Conservation (phyloP, 2,329 filamentous ascomycete genomes). For the Cladosporium cucumerinum region DNA sequence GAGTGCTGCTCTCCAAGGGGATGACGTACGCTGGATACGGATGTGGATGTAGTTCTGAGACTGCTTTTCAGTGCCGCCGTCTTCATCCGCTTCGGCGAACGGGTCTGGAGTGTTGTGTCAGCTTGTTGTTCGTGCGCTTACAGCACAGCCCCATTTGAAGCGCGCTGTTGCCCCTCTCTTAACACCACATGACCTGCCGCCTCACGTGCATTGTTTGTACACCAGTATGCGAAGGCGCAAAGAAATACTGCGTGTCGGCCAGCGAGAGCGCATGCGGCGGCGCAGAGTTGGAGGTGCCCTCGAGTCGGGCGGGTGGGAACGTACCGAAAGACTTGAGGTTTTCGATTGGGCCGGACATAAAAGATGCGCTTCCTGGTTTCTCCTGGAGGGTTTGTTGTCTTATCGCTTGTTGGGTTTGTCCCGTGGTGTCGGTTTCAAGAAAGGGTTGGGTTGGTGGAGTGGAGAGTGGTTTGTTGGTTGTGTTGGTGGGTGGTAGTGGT, state of each 20-base stretch:
- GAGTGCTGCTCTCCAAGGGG: background rate
- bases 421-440: background rate
- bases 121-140: background rate
- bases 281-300: background rate
- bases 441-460: background rate
- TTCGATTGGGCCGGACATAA: constrained; percentile 87
- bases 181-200: background rate
- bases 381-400: background rate
- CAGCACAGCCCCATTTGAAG: background rate
- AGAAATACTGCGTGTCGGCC: background rate
- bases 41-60: constrained; percentile 99
- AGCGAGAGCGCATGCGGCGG: background rate
- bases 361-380: constrained; percentile 36
- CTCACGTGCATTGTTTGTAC: background rate
- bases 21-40: constrained; percentile 89
- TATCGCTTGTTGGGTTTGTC: constrained; percentile 11
- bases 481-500: constrained; percentile 6
- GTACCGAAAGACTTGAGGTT: constrained; percentile 94
- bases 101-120: constrained; percentile 63
- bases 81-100: constrained; percentile 99
- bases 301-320: constrained; percentile 36
- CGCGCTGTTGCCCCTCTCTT: constrained; percentile 13
- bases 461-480: background rate
- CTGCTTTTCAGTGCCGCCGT: constrained; percentile 91
- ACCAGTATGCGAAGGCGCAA: background rate